Base-by-base conservation (phyloP, 192 early-diverging fungal genomes). In the Oehlia diaphana region DNA sequence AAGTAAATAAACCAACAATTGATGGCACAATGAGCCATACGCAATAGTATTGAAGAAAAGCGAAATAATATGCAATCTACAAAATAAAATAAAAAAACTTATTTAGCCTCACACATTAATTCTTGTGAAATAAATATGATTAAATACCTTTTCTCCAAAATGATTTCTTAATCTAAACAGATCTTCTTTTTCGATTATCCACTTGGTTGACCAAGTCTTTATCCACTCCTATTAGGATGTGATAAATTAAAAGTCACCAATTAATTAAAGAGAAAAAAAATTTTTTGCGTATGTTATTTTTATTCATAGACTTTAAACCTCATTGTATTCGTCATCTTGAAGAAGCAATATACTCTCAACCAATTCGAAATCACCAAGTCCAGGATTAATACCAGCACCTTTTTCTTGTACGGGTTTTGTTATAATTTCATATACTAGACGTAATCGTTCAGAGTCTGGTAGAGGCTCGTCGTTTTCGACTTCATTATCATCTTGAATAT, bases 21-120 rank as follows among this genome's bases (percentile, higher is more conserved):
- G 95, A 82, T 13, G 95, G 95, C 4, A 86, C 77, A 33, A 90
- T 83, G 33, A 98, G 86, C 87, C 91, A 94, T 12, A 93, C 68
- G 53, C 94, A 87, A 85, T 97, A 98, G 81, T 90, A 94, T 84
- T 97, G 95, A 3, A 97, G 82, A 83, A 97, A 98, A 14, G 95
- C 95, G 89, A 98, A 98, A 85, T 98, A 97, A 85, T 89, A 92
- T n/a, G 94, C 95, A 49, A 95, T 88, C 82, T 83, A 35, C 21
- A 63, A 37, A 49, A 81, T 23, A 66, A 68, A 26, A 77, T 42
- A 42, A 68, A 69, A 42, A 68, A 69, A 28, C 10, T 6, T 19
- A 64, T 4, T n/a, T 66, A 64, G 37, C 10, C 10, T 61, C 21
- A 4, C 44, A 12, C 44, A 12, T 44, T 47, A 13, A 12, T 47